Evolutionary conservation across 1,284 basidiomycete species (phyloP).

Genomic region (Tilletia caries): DNA sequence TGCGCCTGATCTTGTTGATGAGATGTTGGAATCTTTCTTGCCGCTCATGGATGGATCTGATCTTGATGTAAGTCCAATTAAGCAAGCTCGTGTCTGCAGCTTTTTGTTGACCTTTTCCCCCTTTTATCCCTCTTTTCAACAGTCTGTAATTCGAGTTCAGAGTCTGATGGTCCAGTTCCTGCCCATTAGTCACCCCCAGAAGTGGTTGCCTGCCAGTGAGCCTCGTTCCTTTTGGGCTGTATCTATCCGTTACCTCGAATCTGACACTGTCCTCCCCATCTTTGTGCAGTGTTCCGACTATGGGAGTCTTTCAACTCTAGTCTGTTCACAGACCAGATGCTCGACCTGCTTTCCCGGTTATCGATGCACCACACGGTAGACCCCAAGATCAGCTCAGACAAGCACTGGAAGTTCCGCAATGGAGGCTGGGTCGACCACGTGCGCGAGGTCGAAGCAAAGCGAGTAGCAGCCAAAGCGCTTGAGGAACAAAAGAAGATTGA

Average conservation of each 20-base stretch:
- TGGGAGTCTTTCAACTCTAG: conserved; percentile 83
- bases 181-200: conserved; percentile 44
- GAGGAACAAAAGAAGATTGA: neutral
- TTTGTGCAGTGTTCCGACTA: conserved; percentile 62
- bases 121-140: conserved; percentile 58
- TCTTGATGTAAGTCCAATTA: conserved; percentile 67
- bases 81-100: neutral
- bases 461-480: neutral
- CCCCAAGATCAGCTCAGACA: conserved; percentile 60
- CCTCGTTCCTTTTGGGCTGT: neutral
- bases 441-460: neutral
- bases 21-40: conserved; percentile 78
- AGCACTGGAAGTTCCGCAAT: conserved; percentile 52
- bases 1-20: conserved; percentile 56
- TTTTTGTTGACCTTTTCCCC: conserved; percentile 28
- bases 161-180: conserved; percentile 51
- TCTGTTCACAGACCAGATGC: conserved; percentile 74
- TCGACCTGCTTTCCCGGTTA: conserved; percentile 75
- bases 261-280: neutral
- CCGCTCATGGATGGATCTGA: conserved; percentile 72
- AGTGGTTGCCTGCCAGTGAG: conserved; percentile 41
- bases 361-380: conserved; percentile 70
- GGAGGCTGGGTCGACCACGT: neutral
- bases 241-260: neutral
- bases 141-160: conserved; percentile 47